Conservation (phyloP, 805 yeast species). For the Yueomyces sp. region DNA sequence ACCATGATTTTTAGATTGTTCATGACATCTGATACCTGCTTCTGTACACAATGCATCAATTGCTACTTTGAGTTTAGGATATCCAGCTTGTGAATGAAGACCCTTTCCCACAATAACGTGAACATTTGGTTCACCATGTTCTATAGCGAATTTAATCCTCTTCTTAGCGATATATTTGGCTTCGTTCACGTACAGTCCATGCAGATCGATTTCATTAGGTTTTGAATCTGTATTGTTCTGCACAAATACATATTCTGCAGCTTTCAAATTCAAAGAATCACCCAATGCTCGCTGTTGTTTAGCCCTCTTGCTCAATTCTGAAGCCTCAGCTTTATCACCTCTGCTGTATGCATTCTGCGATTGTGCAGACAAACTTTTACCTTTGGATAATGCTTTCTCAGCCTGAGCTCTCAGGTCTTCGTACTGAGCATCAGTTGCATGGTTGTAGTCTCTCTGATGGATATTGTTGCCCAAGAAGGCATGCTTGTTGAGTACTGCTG, state of each 20-base stretch:
- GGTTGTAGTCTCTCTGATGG: conserved; percentile 45
- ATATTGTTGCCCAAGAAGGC: conserved; percentile 1
- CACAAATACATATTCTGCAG: conserved; percentile 80
- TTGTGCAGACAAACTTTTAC: conserved; percentile 41
- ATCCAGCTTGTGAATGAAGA: conserved; percentile 63
- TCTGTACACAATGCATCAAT: conserved; percentile 64
- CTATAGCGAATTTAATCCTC: conserved; percentile 53
- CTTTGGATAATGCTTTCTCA: conserved; percentile 45
- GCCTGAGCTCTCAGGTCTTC: conserved; percentile 54
- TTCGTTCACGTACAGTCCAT: conserved; percentile 83
- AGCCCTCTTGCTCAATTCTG: conserved; percentile 55
- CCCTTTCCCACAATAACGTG: conserved; percentile 92
- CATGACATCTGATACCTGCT: conserved; percentile 42
- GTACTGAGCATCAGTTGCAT: conserved; percentile 56
- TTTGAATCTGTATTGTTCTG: conserved; percentile 84
- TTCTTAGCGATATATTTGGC: conserved; percentile 66
- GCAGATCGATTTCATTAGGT: conserved; percentile 79
- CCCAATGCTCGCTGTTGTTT: conserved; percentile 47
- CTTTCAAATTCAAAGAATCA: conserved; percentile 58
- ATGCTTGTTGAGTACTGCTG: conserved; percentile 7
- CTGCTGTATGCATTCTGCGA: conserved; percentile 66
- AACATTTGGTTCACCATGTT: conserved; percentile 44
- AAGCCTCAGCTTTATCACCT: conserved; percentile 67
- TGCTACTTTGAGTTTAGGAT: conserved; percentile 85
- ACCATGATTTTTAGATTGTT: conserved; percentile 67